Conservation (phyloP, 2,329 filamentous ascomycete genomes). For the Colletotrichum cuscutae region DNA sequence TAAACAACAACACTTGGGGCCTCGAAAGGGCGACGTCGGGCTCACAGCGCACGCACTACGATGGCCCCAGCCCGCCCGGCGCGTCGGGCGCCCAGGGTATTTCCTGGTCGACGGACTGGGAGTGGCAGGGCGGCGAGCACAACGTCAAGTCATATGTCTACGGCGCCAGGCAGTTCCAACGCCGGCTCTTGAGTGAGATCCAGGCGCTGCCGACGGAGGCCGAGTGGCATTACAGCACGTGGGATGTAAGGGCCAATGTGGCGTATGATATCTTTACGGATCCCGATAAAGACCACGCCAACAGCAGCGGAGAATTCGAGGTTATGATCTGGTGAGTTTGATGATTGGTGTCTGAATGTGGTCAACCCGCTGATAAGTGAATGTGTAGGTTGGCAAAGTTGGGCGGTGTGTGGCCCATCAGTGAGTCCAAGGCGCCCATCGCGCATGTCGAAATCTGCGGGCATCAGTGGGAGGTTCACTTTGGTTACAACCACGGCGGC, state of each 20-base stretch:
- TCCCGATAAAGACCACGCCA: conserved; percentile 44
- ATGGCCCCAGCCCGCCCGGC: conserved; percentile 43
- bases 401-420: conserved; percentile 63
- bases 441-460: conserved; percentile 32
- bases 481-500: conserved; percentile 59
- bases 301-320: conserved; percentile 61
- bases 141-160: conserved; percentile 59
- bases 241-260: conserved; percentile 64
- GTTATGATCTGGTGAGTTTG: conserved; percentile 69
- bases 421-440: conserved; percentile 34
- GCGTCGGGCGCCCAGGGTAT: conserved; percentile 40
- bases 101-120: conserved; percentile 53
- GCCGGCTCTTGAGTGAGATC: conserved; percentile 46
- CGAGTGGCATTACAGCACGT: conserved; percentile 58
- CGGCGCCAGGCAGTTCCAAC: conserved; percentile 46
- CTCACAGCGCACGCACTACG: conserved; percentile 54
- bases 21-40: conserved; percentile 45
- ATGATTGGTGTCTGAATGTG: not conserved
- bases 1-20: conserved; percentile 58
- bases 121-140: conserved; percentile 49
- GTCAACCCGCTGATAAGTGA: not conserved
- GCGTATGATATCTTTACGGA: conserved; percentile 71
- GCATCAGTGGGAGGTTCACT: conserved; percentile 62
- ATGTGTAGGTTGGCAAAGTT: conserved; percentile 58
- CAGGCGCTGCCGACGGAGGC: conserved; percentile 46